Evolutionary conservation across 1,139 yeast species (phyloP).

Genomic region (Saccharomyces hybrid): DNA sequence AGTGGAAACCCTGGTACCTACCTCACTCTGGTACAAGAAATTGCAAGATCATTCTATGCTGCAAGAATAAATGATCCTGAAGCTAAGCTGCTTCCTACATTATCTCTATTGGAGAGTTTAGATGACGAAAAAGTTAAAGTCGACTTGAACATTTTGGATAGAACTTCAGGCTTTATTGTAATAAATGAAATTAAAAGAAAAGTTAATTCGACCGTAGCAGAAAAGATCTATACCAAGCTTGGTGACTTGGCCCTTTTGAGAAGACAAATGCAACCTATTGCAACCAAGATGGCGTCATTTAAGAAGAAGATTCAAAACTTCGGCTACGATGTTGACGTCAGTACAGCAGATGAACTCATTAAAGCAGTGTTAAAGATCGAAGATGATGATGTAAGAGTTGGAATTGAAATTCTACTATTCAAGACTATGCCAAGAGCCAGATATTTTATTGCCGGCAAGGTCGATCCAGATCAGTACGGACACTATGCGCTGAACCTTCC

Average conservation of each 20-base stretch:
- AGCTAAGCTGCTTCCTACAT: constrained; percentile 46
- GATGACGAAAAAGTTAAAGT: constrained; percentile 79
- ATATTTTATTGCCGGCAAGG: constrained; percentile 82
- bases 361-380: constrained; percentile 59
- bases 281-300: constrained; percentile 57
- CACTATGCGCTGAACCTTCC: constrained; percentile 82
- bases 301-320: too few relatives aligned
- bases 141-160: constrained; percentile 65
- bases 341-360: constrained; percentile 66
- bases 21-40: constrained; percentile 9
- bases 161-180: constrained; percentile 49
- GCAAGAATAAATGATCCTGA: constrained; percentile 52
- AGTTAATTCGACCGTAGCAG: constrained; percentile 83
- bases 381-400: constrained; percentile 58
- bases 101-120: constrained; percentile 68
- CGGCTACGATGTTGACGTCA: constrained; percentile 52
- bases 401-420: constrained; percentile 70
- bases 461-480: constrained; percentile 68
- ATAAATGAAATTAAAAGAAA: constrained; percentile 72
- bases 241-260: constrained; percentile 82
- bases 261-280: constrained; percentile 79
- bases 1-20: too few relatives aligned
- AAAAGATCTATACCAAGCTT: constrained; percentile 62
- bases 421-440: constrained; percentile 83
- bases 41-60: constrained; percentile 60